These are phyloP conservation scores for Pleurotus platypus DNA, from an alignment of 768 basidiomycete genomes.

Conservation along the genomic window DNA sequence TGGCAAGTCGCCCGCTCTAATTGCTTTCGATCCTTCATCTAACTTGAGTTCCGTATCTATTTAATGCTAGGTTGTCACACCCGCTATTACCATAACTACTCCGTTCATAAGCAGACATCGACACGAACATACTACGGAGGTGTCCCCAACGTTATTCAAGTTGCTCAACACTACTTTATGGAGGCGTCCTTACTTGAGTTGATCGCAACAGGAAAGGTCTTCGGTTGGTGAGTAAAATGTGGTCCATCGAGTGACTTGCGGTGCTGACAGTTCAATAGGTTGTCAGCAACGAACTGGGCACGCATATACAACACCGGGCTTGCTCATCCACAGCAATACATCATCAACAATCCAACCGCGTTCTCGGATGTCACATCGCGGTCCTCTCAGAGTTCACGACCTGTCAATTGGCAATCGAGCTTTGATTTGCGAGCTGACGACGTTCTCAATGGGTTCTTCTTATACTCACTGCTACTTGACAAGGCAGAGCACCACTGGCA, in stretches of 20 bases:
- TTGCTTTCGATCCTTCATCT: not conserved
- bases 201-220: conserved; percentile 13
- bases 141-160: conserved; percentile 19
- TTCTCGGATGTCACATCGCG: not conserved
- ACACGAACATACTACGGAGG: conserved; percentile 19
- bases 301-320: conserved; percentile 17
- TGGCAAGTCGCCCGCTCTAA: not conserved
- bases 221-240: conserved; percentile 17
- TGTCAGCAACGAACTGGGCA: conserved; percentile 17
- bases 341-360: not conserved
- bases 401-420: not conserved
- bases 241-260: too few relatives aligned
- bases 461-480: conserved; percentile 12
- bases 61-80: conserved; percentile 3
- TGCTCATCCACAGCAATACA: conserved; percentile 3
- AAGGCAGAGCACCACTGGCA: not conserved
- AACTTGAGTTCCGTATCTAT: conserved; percentile 11
- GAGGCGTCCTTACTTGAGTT: conserved; percentile 15
- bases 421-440: not conserved
- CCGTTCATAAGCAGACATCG: conserved; percentile 9
- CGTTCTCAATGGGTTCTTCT: conserved; percentile 13
- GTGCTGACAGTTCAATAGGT: conserved; percentile 9
- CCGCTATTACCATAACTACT: conserved; percentile 23
- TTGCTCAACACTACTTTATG: conserved; percentile 27
- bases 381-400: not conserved